These are phyloP conservation scores for Globisporangium megalacanthum DNA, from an alignment of 352 stramenopile genomes.

Conservation along the genomic window DNA sequence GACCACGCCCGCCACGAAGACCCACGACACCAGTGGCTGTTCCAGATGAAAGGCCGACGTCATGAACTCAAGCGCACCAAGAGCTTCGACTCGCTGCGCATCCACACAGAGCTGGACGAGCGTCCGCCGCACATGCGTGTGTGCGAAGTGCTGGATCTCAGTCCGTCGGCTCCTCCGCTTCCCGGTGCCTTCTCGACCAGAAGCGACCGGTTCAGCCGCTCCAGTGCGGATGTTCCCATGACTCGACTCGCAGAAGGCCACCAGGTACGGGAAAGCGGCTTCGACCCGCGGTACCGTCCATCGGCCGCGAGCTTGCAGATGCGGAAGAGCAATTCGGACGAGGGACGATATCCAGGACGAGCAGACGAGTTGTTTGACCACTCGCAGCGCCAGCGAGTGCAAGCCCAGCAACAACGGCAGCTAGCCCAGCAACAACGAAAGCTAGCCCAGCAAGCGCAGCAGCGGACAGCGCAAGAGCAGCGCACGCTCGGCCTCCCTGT, in stretches of 20 bases:
- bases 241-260: constrained; percentile 1
- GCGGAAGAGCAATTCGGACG: constrained; percentile 14
- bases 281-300: constrained; percentile 1
- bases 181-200: constrained; percentile 10
- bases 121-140: constrained; percentile 36
- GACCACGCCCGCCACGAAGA: not conserved
- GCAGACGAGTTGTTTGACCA: not conserved
- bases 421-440: not conserved
- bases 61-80: constrained; percentile 29
- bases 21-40: not conserved
- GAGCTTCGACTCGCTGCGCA: constrained; percentile 46
- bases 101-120: constrained; percentile 20
- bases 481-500: not conserved
- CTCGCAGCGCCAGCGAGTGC: not conserved
- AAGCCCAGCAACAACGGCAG: constrained; percentile 2
- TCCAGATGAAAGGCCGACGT: not conserved
- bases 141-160: constrained; percentile 40
- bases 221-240: constrained; percentile 3
- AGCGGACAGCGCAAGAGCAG: not conserved
- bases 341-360: constrained; percentile 7
- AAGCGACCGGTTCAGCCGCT: constrained; percentile 11
- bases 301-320: constrained; percentile 1
- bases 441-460: not conserved
- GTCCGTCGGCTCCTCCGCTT: constrained; percentile 39
- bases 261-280: not conserved